phyloP scores from a whole-genome alignment of 2,329 filamentous ascomycete species.

The Colletotrichum acutatum region DNA sequence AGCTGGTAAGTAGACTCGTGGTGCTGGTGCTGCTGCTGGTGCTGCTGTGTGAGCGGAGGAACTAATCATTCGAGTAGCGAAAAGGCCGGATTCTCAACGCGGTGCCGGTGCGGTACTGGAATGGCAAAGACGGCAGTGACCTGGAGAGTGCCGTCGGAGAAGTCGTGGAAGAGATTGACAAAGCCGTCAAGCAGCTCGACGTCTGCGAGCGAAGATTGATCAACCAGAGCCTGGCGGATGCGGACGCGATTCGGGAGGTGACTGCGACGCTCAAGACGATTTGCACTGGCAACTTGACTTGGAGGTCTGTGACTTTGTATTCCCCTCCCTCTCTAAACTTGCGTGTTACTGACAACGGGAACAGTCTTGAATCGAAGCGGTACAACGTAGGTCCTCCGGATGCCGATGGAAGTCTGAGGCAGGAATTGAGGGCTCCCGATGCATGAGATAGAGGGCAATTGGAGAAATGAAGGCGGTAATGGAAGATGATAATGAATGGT shows the following conservation, averaged over 20 bases:
- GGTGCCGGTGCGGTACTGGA: constrained; percentile 27
- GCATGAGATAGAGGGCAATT: background rate
- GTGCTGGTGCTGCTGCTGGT: too few species aligned
- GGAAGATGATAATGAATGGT: background rate
- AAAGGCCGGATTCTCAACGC: constrained; percentile 19
- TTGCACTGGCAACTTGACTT: constrained; percentile 32
- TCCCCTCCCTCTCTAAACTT: too few species aligned
- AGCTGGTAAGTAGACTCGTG: constrained; percentile 8
- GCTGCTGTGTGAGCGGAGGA: background rate
- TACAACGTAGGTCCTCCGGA: constrained; percentile 20
- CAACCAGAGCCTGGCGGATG: constrained; percentile 3
- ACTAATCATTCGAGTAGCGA: constrained; percentile 14
- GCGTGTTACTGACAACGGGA: constrained; percentile 1
- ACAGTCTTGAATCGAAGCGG: constrained; percentile 20
- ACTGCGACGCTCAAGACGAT: constrained; percentile 22
- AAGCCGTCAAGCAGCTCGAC: constrained; percentile 26
- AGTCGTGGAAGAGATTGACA: constrained; percentile 23
- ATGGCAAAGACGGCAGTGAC: constrained; percentile 2
- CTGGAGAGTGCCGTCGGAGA: constrained; percentile 11
- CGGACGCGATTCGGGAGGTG: constrained; percentile 14
- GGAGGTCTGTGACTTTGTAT: constrained; percentile 22
- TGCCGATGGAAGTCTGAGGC: constrained; percentile 23
- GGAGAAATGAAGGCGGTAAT: background rate
- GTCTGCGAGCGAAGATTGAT: constrained; percentile 23
- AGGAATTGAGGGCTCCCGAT: constrained; percentile 5